Conservation (phyloP, 2,329 filamentous ascomycete genomes). For the Aspergillus vadensis region DNA sequence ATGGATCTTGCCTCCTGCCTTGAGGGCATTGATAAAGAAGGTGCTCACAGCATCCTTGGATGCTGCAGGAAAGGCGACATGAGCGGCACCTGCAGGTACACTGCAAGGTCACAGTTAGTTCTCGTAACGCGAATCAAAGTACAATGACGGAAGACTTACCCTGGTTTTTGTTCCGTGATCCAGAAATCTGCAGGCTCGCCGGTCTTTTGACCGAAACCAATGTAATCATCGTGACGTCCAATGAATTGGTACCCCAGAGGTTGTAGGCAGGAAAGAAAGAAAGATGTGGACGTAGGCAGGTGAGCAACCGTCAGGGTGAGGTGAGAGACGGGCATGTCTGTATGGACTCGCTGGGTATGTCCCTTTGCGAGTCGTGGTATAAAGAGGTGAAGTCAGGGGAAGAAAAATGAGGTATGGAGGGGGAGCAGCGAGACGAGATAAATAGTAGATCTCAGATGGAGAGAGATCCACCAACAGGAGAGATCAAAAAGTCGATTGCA, state of each 20-base stretch:
- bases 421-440: not conserved
- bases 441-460: constrained; percentile 1
- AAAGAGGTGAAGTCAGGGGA: not conserved
- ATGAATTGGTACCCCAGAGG: constrained; percentile 76
- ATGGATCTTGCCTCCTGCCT: constrained; percentile 63
- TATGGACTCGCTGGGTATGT: constrained; percentile 16
- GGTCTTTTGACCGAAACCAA: constrained; percentile 62
- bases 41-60: constrained; percentile 66
- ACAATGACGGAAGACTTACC: constrained; percentile 45
- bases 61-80: constrained; percentile 69
- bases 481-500: not conserved
- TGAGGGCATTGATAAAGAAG: constrained; percentile 71
- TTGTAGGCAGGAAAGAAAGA: constrained; percentile 77
- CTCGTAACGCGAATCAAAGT: not conserved
- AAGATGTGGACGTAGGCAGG: constrained; percentile 76
- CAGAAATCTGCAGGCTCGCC: constrained; percentile 61
- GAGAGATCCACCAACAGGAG: not conserved
- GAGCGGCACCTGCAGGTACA: constrained; percentile 56
- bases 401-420: not conserved
- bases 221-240: constrained; percentile 61
- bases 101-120: constrained; percentile 30
- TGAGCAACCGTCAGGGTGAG: constrained; percentile 71
- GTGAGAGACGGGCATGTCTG: constrained; percentile 62
- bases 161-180: constrained; percentile 62
- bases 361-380: constrained; percentile 16